Evolutionary conservation across 495 filamentous ascomycete genomes (phyloP).

Genomic region (Penicillium maclennaniae): DNA sequence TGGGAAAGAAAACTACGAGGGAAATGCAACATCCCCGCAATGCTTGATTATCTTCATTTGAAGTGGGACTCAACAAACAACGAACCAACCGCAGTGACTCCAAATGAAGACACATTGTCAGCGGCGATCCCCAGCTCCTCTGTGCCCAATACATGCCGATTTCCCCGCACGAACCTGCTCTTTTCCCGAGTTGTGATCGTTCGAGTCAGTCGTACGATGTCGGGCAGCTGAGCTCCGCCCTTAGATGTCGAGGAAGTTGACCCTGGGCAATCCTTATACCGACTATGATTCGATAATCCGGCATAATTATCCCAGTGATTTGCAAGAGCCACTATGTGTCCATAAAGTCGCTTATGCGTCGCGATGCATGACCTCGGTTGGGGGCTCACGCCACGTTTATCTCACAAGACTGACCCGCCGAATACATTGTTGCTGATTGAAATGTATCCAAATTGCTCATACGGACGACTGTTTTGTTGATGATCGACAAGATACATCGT

Average conservation of each 20-base stretch:
- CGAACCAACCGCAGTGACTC: constrained; percentile 4
- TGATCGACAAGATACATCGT: background rate
- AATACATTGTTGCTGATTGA: background rate
- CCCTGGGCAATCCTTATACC: constrained; percentile 4
- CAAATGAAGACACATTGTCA: constrained; percentile 3
- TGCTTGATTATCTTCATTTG: constrained; percentile 3
- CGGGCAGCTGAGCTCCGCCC: constrained; percentile 12
- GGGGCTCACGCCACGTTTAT: constrained; percentile 8
- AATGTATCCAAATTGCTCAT: background rate
- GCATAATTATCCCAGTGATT: background rate
- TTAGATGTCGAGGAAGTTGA: constrained; percentile 9
- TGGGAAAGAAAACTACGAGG: background rate
- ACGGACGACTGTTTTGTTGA: background rate
- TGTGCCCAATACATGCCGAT: constrained; percentile 1
- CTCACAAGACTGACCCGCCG: background rate
- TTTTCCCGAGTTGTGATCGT: constrained; percentile 5
- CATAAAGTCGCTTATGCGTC: background rate
- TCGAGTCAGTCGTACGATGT: constrained; percentile 16
- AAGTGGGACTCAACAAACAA: constrained; percentile 1
- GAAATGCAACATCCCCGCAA: background rate
- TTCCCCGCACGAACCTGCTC: background rate
- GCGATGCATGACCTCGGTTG: constrained; percentile 14
- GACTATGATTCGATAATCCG: background rate
- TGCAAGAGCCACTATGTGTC: background rate
- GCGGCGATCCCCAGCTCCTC: constrained; percentile 7